Evolutionary conservation across 129 eudicot species (phyloP).

Genomic region (Oenanthe sinensis): DNA sequence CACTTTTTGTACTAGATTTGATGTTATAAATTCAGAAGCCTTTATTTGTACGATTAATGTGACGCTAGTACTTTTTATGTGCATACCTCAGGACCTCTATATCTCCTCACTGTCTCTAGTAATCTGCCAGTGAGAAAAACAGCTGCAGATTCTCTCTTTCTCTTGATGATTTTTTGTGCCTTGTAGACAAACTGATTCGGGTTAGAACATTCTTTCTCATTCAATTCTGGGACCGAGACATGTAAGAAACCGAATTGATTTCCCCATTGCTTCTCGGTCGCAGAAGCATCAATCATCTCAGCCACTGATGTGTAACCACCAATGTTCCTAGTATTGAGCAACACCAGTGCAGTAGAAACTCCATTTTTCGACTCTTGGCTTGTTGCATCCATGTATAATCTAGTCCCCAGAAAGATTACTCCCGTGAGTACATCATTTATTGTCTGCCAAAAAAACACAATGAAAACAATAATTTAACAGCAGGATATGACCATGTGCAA

Average conservation of each 20-base stretch:
- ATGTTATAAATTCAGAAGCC: not conserved
- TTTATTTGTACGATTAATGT: no score
- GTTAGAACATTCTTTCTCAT: not conserved
- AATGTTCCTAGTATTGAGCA: conserved; percentile 35
- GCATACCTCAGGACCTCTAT: conserved; percentile 33
- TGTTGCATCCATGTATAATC: conserved; percentile 41
- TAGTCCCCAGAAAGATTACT: conserved; percentile 28
- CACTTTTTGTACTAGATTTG: not conserved
- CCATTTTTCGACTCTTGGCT: conserved; percentile 13
- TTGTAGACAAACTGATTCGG: conserved; percentile 26
- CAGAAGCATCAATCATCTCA: conserved; percentile 24
- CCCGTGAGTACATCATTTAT: conserved; percentile 36
- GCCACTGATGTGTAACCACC: conserved; percentile 28
- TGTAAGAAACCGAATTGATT: conserved; percentile 36
- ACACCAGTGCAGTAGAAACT: conserved; percentile 31
- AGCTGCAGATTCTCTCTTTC: conserved; percentile 29
- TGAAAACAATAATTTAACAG: not conserved
- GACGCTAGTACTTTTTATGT: not conserved
- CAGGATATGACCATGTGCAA: not conserved
- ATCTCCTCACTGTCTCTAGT: conserved; percentile 22
- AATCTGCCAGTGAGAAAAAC: conserved; percentile 27
- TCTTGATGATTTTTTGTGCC: conserved; percentile 21
- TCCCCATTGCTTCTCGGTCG: conserved; percentile 29
- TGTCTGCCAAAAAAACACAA: conserved; percentile 22
- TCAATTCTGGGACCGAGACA: conserved; percentile 21